Conservation (phyloP, 2,329 filamentous ascomycete species). For the Fusarium fujikuroi region DNA sequence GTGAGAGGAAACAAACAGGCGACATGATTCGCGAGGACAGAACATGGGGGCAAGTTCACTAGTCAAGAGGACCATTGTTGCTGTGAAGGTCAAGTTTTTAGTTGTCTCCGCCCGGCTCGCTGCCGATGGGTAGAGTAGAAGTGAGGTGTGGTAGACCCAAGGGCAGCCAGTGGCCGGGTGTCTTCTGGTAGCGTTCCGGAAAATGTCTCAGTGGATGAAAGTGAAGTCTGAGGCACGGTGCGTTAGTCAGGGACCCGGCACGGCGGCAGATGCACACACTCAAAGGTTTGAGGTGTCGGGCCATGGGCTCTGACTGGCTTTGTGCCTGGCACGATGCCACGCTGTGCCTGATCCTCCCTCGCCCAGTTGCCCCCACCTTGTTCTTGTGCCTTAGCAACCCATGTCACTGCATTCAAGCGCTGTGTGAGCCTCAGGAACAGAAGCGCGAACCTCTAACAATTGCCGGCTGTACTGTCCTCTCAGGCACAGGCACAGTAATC, state of each 20-base stretch:
- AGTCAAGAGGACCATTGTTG: conserved; percentile 18
- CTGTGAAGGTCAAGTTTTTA: not conserved
- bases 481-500: not conserved
- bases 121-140: conserved; percentile 23
- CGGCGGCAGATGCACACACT: conserved; percentile 42
- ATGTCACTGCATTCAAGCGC: not conserved
- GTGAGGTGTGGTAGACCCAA: conserved; percentile 27
- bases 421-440: not conserved
- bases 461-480: not conserved
- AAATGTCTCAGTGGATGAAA: conserved; percentile 42
- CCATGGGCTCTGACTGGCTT: conserved; percentile 28
- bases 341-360: conserved; percentile 25
- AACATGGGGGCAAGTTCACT: conserved; percentile 27
- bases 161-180: conserved; percentile 25
- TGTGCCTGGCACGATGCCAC: conserved; percentile 34
- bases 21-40: conserved; percentile 40
- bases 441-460: not conserved
- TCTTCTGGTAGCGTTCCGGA: conserved; percentile 18
- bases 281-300: conserved; percentile 33
- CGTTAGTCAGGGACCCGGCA: conserved; percentile 44
- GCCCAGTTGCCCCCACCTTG: conserved; percentile 7
- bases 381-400: conserved; percentile 33
- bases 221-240: conserved; percentile 39
- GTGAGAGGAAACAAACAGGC: conserved; percentile 14
- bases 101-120: conserved; percentile 30